phyloP scores from a whole-genome alignment of 768 basidiomycete species.

The Tulasnella sp. region DNA sequence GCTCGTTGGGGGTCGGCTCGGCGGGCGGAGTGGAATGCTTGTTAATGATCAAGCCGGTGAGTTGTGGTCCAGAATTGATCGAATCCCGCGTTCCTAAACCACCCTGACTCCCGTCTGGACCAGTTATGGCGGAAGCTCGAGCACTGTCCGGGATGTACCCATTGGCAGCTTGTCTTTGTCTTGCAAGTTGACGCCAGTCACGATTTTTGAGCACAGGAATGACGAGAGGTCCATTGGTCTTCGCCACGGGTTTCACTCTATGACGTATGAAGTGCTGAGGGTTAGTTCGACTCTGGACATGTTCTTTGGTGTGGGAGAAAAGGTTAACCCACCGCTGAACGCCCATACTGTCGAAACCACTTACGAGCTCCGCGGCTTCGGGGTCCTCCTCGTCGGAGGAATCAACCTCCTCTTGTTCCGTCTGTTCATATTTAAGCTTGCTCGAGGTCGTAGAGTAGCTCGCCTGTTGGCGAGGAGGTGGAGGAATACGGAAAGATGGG shows the following conservation, averaged over 20 bases:
- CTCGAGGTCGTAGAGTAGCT: slow-evolving; percentile 43
- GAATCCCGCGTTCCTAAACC: slow-evolving; percentile 69
- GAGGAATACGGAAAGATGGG: slow-evolving; percentile 53
- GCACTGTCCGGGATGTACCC: slow-evolving; percentile 67
- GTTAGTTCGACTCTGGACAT: slow-evolving; percentile 51
- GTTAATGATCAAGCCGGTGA: slow-evolving; percentile 61
- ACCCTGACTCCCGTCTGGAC: slow-evolving; percentile 69
- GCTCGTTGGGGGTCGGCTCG: slow-evolving; percentile 35
- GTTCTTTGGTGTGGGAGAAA: slow-evolving; percentile 39
- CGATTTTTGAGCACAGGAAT: slow-evolving; percentile 83
- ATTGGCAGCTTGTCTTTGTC: slow-evolving; percentile 54
- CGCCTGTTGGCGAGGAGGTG: slow-evolving; percentile 54
- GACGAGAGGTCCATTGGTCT: slow-evolving; percentile 61
- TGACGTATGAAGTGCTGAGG: slow-evolving; percentile 44
- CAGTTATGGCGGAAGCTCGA: slow-evolving; percentile 45
- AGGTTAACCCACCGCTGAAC: slow-evolving; percentile 78
- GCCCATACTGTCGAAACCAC: slow-evolving; percentile 67
- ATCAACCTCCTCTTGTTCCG: slow-evolving; percentile 34
- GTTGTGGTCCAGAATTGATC: slow-evolving; percentile 72
- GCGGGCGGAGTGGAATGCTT: slow-evolving; percentile 34
- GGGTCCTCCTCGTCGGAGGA: slow-evolving; percentile 46
- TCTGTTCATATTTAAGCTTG: slow-evolving; percentile 35
- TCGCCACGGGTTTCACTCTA: slow-evolving; percentile 35
- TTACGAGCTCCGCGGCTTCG: slow-evolving; percentile 62
- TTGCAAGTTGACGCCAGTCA: slow-evolving; percentile 83